phyloP scores from a whole-genome alignment of 140 eudicot species.

The Bidens hawaiensis region DNA sequence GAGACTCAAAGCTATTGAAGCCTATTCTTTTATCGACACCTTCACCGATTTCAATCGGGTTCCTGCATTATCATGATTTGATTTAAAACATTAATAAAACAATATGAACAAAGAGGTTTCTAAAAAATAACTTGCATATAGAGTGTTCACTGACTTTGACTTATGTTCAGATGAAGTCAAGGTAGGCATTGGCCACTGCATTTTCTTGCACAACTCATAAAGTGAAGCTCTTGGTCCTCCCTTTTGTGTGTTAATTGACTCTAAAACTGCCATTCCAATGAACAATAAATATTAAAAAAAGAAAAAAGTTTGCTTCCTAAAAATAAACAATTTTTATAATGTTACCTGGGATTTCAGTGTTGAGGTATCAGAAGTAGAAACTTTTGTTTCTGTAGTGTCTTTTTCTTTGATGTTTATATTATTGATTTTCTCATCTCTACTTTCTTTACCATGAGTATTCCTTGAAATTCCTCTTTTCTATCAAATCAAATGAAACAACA shows the following conservation, averaged over 20 bases:
- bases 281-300: too few relatives aligned
- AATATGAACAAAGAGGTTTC: not conserved
- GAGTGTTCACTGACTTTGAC: conserved; percentile 50
- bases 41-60: conserved; percentile 44
- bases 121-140: not conserved
- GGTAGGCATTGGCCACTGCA: conserved; percentile 81
- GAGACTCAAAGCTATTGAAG: conserved; percentile 51
- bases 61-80: conserved; percentile 24
- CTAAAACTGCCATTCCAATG: conserved; percentile 38
- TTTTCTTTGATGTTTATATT: conserved; percentile 2
- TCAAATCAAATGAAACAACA: conserved; percentile 22
- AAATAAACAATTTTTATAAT: not conserved
- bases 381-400: too few relatives aligned
- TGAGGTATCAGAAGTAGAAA: too few relatives aligned
- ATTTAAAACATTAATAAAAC: not conserved
- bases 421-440: conserved; percentile 8
- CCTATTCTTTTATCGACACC: conserved; percentile 38
- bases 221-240: conserved; percentile 81
- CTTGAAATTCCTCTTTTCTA: conserved; percentile 66
- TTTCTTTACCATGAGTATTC: conserved; percentile 31
- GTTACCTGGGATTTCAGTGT: conserved; percentile 49
- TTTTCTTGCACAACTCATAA: conserved; percentile 56
- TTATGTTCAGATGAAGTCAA: conserved; percentile 48
- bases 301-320: not conserved
- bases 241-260: conserved; percentile 53